Percentiles rank a stretch among this genome's conserved stretches.
Evolutionary conservation across 2,329 filamentous ascomycete species (phyloP).

Genomic region (Beauveria sp.): DNA sequence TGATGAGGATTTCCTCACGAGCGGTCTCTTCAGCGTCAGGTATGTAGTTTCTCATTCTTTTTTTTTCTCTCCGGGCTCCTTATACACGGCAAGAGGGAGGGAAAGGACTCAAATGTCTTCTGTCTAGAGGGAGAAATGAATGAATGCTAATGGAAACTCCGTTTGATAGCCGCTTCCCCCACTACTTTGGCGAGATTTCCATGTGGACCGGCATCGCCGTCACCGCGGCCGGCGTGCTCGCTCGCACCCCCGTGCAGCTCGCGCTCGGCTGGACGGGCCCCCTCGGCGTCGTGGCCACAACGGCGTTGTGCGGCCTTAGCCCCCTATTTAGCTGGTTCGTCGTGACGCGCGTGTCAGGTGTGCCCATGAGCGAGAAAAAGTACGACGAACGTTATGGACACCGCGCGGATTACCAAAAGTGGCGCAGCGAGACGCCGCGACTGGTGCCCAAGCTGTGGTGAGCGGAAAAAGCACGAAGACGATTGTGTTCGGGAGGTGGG

Average conservation of each 20-base stretch:
- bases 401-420: conserved; percentile 57
- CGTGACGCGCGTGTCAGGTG: conserved; percentile 54
- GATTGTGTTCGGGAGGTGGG: no score
- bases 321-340: conserved; percentile 59
- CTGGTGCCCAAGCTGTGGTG: conserved; percentile 53
- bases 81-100: background rate
- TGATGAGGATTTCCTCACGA: conserved; percentile 57
- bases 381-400: conserved; percentile 59
- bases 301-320: conserved; percentile 45
- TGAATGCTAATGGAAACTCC: background rate
- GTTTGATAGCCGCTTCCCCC: conserved; percentile 47
- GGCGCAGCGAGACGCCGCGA: conserved; percentile 59
- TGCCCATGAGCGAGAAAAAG: conserved; percentile 61
- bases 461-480: background rate
- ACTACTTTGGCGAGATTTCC: conserved; percentile 66
- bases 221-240: conserved; percentile 47
- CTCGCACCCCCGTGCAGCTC: conserved; percentile 43
- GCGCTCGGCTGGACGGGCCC: conserved; percentile 48
- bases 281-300: conserved; percentile 22
- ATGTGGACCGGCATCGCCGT: conserved; percentile 63
- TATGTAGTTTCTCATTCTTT: conserved; percentile 16
- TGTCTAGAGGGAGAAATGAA: no score
- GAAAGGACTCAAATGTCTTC: no score
- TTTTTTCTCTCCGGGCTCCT: background rate
- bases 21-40: conserved; percentile 53